These are phyloP conservation scores for Thielaviopsis ethacetica DNA, from an alignment of 2,329 filamentous ascomycete genomes.

Conservation along the genomic window DNA sequence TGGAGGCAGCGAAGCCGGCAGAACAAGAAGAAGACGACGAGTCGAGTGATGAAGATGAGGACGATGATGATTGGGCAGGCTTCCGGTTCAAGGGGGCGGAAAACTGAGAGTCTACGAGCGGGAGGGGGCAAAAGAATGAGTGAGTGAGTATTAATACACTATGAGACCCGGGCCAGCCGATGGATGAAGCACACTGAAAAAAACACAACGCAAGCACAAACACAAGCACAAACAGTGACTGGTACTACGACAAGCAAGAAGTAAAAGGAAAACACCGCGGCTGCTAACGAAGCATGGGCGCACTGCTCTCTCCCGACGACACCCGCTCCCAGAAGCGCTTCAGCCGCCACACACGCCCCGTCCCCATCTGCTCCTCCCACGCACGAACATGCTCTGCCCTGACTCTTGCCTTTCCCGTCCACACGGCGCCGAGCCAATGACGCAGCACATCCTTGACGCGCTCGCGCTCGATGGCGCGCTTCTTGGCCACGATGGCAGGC, in stretches of 20 bases:
- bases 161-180: no score
- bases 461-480: constrained; percentile 48
- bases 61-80: constrained; percentile 42
- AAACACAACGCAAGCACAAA: no score
- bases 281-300: no score
- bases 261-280: no score
- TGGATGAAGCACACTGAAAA: no score
- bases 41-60: constrained; percentile 32
- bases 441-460: constrained; percentile 49
- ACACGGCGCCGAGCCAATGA: constrained; percentile 46
- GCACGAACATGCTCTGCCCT: constrained; percentile 29
- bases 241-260: no score
- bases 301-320: background rate
- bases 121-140: no score
- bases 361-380: constrained; percentile 33
- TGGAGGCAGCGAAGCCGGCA: constrained; percentile 20
- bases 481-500: constrained; percentile 44
- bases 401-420: constrained; percentile 34
- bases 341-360: constrained; percentile 43
- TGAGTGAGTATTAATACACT: no score
- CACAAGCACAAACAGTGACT: no score
- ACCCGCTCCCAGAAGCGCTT: constrained; percentile 51
- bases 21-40: constrained; percentile 32
- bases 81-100: constrained; percentile 21
- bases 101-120: constrained; percentile 2